These are phyloP conservation scores for Knoxdaviesia capensis DNA, from an alignment of 2,329 filamentous ascomycete genomes.

Conservation along the genomic window DNA sequence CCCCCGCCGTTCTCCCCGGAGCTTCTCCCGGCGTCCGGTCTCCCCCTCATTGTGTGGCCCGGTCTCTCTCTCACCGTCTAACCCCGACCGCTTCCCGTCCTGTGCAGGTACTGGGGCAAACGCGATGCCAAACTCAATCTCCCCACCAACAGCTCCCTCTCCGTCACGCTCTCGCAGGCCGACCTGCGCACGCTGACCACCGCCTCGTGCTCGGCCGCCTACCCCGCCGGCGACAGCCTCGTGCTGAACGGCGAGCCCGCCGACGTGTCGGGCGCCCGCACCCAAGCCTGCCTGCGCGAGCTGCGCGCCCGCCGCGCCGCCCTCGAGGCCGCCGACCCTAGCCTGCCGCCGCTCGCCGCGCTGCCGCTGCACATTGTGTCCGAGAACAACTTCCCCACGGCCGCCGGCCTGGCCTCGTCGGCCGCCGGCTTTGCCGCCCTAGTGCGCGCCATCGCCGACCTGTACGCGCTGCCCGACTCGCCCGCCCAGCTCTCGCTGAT, in stretches of 20 bases:
- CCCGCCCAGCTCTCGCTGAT: slow-evolving; percentile 74
- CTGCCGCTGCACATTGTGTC: slow-evolving; percentile 72
- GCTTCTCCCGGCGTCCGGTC: background rate
- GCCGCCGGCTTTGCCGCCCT: slow-evolving; percentile 50
- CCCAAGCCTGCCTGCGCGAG: slow-evolving; percentile 84
- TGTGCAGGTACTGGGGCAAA: slow-evolving; percentile 70
- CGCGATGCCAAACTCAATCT: slow-evolving; percentile 85
- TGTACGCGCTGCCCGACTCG: slow-evolving; percentile 68
- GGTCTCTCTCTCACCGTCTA: slow-evolving; percentile 18
- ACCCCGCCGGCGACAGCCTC: slow-evolving; percentile 46
- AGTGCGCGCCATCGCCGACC: slow-evolving; percentile 72
- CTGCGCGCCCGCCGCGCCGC: slow-evolving; percentile 57
- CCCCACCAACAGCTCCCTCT: slow-evolving; percentile 93
- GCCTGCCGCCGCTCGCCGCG: slow-evolving; percentile 62
- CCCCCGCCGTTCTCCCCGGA: background rate
- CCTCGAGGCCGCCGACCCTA: slow-evolving; percentile 51
- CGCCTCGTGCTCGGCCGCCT: slow-evolving; percentile 66
- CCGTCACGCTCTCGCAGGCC: slow-evolving; percentile 83
- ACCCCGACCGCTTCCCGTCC: too few species aligned
- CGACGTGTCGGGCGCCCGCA: slow-evolving; percentile 71
- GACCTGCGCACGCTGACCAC: slow-evolving; percentile 93
- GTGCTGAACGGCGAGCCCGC: slow-evolving; percentile 68
- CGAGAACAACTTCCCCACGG: slow-evolving; percentile 98
- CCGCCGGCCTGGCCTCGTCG: slow-evolving; percentile 65
- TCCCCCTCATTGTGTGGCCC: background rate